These are phyloP conservation scores for Peniophora sp. DNA, from an alignment of 1,284 basidiomycete genomes.

Conservation along the genomic window DNA sequence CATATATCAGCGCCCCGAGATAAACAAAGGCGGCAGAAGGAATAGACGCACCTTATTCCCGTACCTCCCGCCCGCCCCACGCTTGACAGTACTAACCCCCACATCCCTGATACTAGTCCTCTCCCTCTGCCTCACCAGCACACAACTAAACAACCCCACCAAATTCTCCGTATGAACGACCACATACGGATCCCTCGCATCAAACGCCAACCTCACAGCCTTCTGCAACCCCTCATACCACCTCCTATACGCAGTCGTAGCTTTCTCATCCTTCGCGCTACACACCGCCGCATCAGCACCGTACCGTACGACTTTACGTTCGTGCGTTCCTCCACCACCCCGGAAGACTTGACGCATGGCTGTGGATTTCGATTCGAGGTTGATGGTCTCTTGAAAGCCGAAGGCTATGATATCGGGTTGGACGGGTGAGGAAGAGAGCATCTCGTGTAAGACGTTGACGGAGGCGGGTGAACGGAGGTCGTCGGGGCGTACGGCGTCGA, in stretches of 20 bases:
- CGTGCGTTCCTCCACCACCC: conserved; percentile 28
- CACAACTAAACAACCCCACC: conserved; percentile 84
- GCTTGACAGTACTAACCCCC: conserved; percentile 76
- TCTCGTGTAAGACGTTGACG: conserved; percentile 64
- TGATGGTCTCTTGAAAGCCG: conserved; percentile 94
- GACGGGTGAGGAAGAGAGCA: conserved; percentile 57
- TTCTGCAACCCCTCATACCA: conserved; percentile 81
- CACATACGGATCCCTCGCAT: conserved; percentile 62
- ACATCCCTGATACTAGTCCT: conserved; percentile 57
- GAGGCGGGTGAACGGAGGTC: conserved; percentile 64
- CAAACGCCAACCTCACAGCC: conserved; percentile 67
- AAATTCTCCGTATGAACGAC: conserved; percentile 84
- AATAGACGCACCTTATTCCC: conserved; percentile 78
- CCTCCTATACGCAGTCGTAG: conserved; percentile 77
- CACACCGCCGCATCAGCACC: conserved; percentile 39
- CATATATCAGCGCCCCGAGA: background rate
- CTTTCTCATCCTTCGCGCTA: conserved; percentile 41
- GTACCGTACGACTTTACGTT: conserved; percentile 55
- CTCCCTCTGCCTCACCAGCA: conserved; percentile 75
- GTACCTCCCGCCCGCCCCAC: conserved; percentile 87
- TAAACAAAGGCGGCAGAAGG: background rate
- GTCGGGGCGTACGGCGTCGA: conserved; percentile 82
- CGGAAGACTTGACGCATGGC: conserved; percentile 85
- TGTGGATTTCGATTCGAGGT: conserved; percentile 86
- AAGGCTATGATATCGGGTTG: conserved; percentile 88